These are phyloP conservation scores for Ramaria rubella DNA, from an alignment of 768 basidiomycete genomes.

Conservation along the genomic window DNA sequence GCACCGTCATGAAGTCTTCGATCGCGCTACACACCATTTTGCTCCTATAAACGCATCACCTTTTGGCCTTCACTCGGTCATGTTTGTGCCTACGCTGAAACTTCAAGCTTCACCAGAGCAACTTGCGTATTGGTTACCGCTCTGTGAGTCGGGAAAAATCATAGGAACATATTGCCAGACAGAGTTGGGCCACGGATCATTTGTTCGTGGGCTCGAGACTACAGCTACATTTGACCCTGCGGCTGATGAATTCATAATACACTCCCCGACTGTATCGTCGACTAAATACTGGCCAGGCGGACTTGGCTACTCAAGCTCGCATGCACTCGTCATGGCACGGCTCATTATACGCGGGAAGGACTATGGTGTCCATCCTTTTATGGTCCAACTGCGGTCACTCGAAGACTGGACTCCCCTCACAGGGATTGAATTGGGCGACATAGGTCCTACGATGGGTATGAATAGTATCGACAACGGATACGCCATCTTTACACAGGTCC, in stretches of 20 bases:
- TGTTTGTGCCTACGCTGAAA: constrained; percentile 23
- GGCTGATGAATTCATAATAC: too few species aligned
- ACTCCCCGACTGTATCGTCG: too few species aligned
- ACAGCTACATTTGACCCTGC: too few species aligned
- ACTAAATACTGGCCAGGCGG: too few species aligned
- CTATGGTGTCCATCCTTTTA: constrained; percentile 22
- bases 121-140: too few species aligned
- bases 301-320: too few species aligned
- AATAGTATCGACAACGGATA: constrained; percentile 25
- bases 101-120: too few species aligned
- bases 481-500: constrained; percentile 19
- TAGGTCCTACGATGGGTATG: constrained; percentile 20
- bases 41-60: constrained; percentile 21
- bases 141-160: too few species aligned
- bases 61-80: constrained; percentile 20
- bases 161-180: constrained; percentile 26
- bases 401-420: constrained; percentile 19
- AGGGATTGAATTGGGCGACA: constrained; percentile 24
- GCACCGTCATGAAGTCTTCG: constrained; percentile 15
- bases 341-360: constrained; percentile 15
- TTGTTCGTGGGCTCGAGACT: too few species aligned
- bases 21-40: constrained; percentile 15
- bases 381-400: constrained; percentile 23
- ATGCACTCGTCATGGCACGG: constrained; percentile 24
- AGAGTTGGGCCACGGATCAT: too few species aligned